These are phyloP conservation scores for Asterochloris erici DNA, from an alignment of 139 green algal genomes.

Conservation along the genomic window DNA sequence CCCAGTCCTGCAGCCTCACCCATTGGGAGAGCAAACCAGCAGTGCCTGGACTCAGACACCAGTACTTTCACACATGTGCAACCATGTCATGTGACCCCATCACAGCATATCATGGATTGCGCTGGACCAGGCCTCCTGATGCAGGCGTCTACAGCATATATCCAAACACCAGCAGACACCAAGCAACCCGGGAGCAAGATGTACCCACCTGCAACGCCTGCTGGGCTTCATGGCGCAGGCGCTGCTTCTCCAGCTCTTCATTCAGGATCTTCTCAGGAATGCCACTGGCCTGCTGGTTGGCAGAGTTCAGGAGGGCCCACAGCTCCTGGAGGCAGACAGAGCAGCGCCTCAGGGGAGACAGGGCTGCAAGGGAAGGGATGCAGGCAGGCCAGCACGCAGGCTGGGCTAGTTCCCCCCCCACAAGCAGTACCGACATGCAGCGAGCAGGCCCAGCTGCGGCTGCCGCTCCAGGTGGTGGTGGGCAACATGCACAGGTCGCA, in stretches of 20 bases:
- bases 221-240: constrained; percentile 44
- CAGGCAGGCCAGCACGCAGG: too few relatives aligned
- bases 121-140: not conserved
- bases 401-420: too few relatives aligned
- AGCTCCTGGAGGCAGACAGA: constrained; percentile 62
- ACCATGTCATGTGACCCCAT: too few relatives aligned
- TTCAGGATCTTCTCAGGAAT: constrained; percentile 85
- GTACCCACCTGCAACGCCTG: constrained; percentile 49
- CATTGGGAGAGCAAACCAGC: too few relatives aligned
- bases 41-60: too few relatives aligned
- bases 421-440: too few relatives aligned
- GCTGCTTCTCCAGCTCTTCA: constrained; percentile 66
- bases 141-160: not conserved
- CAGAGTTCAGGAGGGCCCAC: constrained; percentile 76
- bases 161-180: not conserved
- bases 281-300: constrained; percentile 56
- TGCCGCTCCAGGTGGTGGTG: too few relatives aligned
- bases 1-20: too few relatives aligned
- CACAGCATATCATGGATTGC: not conserved
- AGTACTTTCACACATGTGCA: too few relatives aligned
- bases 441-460: too few relatives aligned
- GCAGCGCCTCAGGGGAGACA: not conserved
- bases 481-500: too few relatives aligned
- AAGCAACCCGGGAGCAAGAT: not conserved
- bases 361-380: too few relatives aligned